phyloP scores from a whole-genome alignment of 116 monocot genomes.

The Iris pallida region DNA sequence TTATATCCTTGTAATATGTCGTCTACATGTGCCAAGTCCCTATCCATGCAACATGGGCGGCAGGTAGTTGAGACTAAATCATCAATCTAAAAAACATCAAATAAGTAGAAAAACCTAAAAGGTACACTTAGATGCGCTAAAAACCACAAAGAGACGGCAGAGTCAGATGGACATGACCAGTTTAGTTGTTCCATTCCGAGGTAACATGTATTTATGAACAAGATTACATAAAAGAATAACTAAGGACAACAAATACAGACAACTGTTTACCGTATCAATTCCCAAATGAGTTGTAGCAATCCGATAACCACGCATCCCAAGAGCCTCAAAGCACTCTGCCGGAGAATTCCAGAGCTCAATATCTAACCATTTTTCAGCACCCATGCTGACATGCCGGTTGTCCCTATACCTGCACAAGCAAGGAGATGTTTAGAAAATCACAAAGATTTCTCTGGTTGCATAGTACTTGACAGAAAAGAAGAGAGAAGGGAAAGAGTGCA shows the following conservation, averaged over 20 bases:
- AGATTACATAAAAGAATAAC: background rate
- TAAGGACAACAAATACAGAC: background rate
- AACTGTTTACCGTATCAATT: conserved; percentile 51
- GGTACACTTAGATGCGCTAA: background rate
- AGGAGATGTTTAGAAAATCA: background rate
- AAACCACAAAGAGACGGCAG: background rate
- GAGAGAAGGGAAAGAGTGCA: background rate
- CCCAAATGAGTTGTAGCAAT: conserved; percentile 80
- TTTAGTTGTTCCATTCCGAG: background rate
- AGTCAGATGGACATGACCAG: background rate
- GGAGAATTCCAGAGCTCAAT: conserved; percentile 93
- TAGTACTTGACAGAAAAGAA: conserved; percentile 7
- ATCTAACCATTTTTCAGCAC: conserved; percentile 98
- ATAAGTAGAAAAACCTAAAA: background rate
- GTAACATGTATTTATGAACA: background rate
- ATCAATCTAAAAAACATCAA: background rate
- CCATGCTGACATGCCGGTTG: conserved; percentile 97
- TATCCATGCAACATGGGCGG: too few relatives aligned
- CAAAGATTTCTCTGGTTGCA: background rate
- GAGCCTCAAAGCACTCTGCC: conserved; percentile 58
- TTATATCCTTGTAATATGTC: too few relatives aligned
- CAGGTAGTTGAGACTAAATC: background rate
- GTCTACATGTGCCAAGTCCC: too few relatives aligned
- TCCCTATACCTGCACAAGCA: conserved; percentile 64
- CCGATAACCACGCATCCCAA: conserved; percentile 83